Conservation (phyloP, 2,329 filamentous ascomycete species). For the Ophidiomyces ophidiicola region DNA sequence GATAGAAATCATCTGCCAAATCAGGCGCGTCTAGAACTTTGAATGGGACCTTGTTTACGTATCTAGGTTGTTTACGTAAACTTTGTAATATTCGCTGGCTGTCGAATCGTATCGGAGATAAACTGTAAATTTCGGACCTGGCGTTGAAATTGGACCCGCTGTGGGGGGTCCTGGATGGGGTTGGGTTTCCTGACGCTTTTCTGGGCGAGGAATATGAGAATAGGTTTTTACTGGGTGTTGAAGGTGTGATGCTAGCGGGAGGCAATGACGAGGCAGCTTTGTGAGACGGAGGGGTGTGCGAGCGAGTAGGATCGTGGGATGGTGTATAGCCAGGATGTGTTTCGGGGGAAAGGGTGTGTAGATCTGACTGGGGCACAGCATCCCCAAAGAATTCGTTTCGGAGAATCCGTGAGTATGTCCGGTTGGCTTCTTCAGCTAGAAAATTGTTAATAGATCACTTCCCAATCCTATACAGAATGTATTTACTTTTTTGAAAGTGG, state of each 20-base stretch:
- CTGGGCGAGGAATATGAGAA: constrained; percentile 77
- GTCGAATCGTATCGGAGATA: constrained; percentile 84
- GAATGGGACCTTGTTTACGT: constrained; percentile 91
- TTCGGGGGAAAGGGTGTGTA: constrained; percentile 51
- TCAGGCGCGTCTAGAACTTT: constrained; percentile 96
- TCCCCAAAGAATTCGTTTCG: constrained; percentile 86
- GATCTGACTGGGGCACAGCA: constrained; percentile 69
- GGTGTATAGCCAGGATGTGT: constrained; percentile 34
- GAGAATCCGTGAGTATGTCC: constrained; percentile 76
- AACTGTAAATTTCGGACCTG: constrained; percentile 82
- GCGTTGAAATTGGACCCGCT: constrained; percentile 82
- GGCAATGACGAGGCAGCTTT: constrained; percentile 51
- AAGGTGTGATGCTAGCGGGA: constrained; percentile 65
- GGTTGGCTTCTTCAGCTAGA: constrained; percentile 80
- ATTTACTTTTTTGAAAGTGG: constrained; percentile 82
- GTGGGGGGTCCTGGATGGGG: constrained; percentile 76
- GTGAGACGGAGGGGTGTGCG: constrained; percentile 68
- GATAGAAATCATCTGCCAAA: constrained; percentile 90
- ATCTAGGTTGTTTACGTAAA: constrained; percentile 73
- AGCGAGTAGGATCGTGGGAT: constrained; percentile 54
- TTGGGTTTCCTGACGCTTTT: constrained; percentile 68
- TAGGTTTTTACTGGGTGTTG: constrained; percentile 93
- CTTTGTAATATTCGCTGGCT: constrained; percentile 90
- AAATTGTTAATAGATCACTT: constrained; percentile 15
- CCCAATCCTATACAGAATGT: constrained; percentile 9